Base-by-base conservation (phyloP, 306 rosid species). In the Quillaja saponaria region DNA sequence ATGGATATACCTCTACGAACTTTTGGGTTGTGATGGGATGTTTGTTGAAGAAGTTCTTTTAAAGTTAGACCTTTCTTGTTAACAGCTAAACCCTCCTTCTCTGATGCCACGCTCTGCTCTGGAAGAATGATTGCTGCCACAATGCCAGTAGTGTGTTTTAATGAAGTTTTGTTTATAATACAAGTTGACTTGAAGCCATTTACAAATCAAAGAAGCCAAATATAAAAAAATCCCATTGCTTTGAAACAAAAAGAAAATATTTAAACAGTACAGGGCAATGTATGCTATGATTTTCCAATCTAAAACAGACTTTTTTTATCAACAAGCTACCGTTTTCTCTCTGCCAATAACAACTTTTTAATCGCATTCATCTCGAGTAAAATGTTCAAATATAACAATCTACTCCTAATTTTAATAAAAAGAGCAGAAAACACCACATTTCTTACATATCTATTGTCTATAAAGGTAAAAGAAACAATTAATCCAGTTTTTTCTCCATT, bases 31-130 rank as follows among this genome's bases (percentile, higher is more conserved):
- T 82, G 76, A 75, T 88, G 98, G 15, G 95, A 88, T 57, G 96
- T 73, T 63, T 84, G 96, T 59, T 89, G 95, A 67, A 92, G 95
- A 71, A 92, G 94, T 71, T 92, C 94, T 67, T 88, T 92, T 67
- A 92, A 79, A 64, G 96, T 92, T 69, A 92, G 82, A 33, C 98
- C 96, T 57, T 83, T 92, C 76, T 82, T 88, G 84, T 84, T 82
- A 61, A 92, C 95, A 0, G 96, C 95, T 34, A 86, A 72, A n/a
- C 98, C 95, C 1, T 48, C 78, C 79, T 82, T 92, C 77, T 88
- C 91, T 0, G 98, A 75, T 7, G 94, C 94, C 67, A 92, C 73
- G 33, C 94, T 92, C 84, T 82, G 96, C 80, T 92, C 98, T 10
- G 96, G 96, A 52, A 92, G 81, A 69, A 86, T 64, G 55, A 86